Conservation (phyloP, 768 basidiomycete genomes). For the Amanita subjunquillea region DNA sequence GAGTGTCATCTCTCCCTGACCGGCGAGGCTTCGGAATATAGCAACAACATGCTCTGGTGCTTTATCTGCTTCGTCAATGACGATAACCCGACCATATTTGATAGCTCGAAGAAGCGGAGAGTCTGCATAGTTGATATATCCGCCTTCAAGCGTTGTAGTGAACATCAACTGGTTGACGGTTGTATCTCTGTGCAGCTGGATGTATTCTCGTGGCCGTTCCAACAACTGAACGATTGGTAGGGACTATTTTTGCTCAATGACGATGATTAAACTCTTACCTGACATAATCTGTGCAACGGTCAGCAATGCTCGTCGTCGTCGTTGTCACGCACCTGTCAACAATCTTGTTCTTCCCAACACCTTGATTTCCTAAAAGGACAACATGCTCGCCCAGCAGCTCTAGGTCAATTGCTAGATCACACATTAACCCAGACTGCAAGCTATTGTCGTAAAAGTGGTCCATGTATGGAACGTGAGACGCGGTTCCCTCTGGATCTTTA, state of each 20-base stretch:
- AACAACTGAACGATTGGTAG: slow-evolving; percentile 30
- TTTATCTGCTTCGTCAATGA: slow-evolving; percentile 67
- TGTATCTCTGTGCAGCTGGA: slow-evolving; percentile 61
- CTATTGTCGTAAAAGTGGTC: slow-evolving; percentile 65
- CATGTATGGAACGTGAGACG: slow-evolving; percentile 56
- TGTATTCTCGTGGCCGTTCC: slow-evolving; percentile 54
- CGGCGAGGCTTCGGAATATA: slow-evolving; percentile 59
- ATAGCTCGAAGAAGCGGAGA: slow-evolving; percentile 61
- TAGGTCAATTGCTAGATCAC: slow-evolving; percentile 52
- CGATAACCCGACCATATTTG: slow-evolving; percentile 48
- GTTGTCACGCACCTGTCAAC: slow-evolving; percentile 38
- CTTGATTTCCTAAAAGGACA: slow-evolving; percentile 61
- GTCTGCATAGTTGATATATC: slow-evolving; percentile 46
- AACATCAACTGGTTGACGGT: slow-evolving; percentile 67
- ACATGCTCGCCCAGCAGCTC: slow-evolving; percentile 55
- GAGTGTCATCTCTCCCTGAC: slow-evolving; percentile 53
- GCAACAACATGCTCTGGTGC: slow-evolving; percentile 67
- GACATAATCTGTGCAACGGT: slow-evolving; percentile 32
- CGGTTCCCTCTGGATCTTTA: slow-evolving; percentile 42
- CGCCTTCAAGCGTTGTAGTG: slow-evolving; percentile 47
- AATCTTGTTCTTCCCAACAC: slow-evolving; percentile 66
- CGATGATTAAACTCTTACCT: slow-evolving; percentile 22
- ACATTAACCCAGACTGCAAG: slow-evolving; percentile 56
- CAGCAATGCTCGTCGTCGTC: neutral
- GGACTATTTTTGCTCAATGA: neutral